Percentiles rank a stretch among this genome's conserved stretches.
phyloP scores from a whole-genome alignment of 139 green algal genomes.

The Micractinium sp. region DNA sequence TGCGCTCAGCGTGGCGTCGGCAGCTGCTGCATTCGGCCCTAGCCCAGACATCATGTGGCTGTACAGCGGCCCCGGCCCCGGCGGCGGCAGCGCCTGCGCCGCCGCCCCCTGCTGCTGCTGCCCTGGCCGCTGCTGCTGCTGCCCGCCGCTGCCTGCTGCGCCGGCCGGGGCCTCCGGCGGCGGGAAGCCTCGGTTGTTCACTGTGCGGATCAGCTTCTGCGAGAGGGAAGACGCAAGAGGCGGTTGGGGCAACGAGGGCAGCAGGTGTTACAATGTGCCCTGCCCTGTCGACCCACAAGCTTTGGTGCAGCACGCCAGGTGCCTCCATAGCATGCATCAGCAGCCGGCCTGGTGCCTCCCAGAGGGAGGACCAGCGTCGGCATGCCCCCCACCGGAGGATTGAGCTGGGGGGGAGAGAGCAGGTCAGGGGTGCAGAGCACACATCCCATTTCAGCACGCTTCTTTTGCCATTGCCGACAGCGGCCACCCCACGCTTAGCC shows the following conservation, averaged over 20 bases:
- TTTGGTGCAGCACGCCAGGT: neutral
- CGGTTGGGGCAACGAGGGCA: neutral
- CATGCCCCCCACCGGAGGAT: too few relatives aligned
- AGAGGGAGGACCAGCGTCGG: too few relatives aligned
- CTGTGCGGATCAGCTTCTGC: conserved; percentile 19
- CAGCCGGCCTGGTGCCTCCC: too few relatives aligned
- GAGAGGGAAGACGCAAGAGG: too few relatives aligned
- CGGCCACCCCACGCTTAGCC: too few relatives aligned
- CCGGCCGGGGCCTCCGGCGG: neutral
- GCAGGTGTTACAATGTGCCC: neutral
- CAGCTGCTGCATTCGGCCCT: neutral
- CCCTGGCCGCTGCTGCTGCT: neutral
- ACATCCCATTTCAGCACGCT: too few relatives aligned
- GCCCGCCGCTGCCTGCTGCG: neutral
- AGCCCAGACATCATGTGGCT: conserved; percentile 9
- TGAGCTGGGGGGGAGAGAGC: too few relatives aligned
- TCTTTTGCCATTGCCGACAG: too few relatives aligned
- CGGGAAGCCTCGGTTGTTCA: conserved; percentile 37
- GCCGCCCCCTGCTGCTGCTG: neutral
- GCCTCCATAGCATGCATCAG: too few relatives aligned
- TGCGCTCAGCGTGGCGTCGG: neutral
- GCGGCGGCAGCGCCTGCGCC: neutral
- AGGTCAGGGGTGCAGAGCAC: too few relatives aligned
- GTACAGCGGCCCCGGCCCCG: conserved; percentile 1
- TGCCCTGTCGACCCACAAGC: neutral